phyloP scores from a whole-genome alignment of 768 basidiomycete genomes.

The Gloeopeniophorella convolvens region DNA sequence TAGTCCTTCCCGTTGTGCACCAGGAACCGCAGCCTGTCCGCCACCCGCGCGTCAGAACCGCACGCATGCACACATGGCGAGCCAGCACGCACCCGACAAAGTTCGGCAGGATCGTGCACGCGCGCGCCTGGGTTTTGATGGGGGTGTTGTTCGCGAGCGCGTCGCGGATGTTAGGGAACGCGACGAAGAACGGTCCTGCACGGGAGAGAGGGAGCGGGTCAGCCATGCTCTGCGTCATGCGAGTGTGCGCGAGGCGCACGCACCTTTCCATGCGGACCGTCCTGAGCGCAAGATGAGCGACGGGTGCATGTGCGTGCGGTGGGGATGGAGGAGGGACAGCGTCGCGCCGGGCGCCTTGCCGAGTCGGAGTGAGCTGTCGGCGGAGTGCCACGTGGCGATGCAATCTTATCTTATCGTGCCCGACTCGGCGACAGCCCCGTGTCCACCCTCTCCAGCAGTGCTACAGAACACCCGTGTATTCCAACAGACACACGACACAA shows the following conservation, averaged over 20 bases:
- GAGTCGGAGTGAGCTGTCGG: too few relatives aligned
- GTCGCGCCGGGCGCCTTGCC: too few relatives aligned
- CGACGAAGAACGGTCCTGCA: constrained; percentile 88
- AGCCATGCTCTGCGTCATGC: too few relatives aligned
- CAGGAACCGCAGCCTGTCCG: constrained; percentile 71
- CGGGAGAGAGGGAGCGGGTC: too few relatives aligned
- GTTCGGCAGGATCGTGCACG: constrained; percentile 91
- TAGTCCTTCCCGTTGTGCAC: constrained; percentile 96
- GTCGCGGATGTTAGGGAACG: constrained; percentile 83
- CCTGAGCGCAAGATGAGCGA: constrained; percentile 54
- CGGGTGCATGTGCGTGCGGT: constrained; percentile 46
- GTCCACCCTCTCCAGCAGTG: too few relatives aligned
- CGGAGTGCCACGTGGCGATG: too few relatives aligned
- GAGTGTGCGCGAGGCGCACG: too few relatives aligned
- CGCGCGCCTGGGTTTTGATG: constrained; percentile 80
- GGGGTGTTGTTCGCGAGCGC: constrained; percentile 76
- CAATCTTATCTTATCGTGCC: too few relatives aligned
- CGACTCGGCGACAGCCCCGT: too few relatives aligned
- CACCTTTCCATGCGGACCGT: constrained; percentile 85
- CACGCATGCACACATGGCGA: neutral
- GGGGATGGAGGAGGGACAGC: too few relatives aligned
- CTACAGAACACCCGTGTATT: neutral
- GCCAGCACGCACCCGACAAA: constrained; percentile 87
- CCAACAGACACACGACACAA: too few relatives aligned
- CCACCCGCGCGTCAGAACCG: neutral